A percentile compares a stretch with the other conserved stretches of the same genome.
Conservation (phyloP, 352 stramenopile species). For the Phytopythium ostracodes region DNA sequence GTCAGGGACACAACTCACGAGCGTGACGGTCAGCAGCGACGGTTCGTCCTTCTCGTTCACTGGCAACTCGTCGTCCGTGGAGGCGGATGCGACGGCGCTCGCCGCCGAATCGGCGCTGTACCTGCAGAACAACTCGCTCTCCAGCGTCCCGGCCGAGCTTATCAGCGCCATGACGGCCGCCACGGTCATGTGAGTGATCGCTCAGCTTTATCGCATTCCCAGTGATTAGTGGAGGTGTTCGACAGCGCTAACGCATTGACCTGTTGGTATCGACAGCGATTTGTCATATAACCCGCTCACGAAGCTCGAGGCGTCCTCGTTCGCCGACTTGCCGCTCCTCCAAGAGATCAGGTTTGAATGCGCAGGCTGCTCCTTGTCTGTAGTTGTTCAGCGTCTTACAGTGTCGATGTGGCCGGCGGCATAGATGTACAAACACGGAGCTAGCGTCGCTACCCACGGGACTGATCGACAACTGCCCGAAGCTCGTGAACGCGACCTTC, state of each 20-base stretch:
- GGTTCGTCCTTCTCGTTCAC: constrained; percentile 28
- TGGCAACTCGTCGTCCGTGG: constrained; percentile 10
- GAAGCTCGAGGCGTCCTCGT: constrained; percentile 38
- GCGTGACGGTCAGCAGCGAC: constrained; percentile 19
- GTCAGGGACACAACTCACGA: constrained; percentile 26
- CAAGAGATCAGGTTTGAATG: constrained; percentile 32
- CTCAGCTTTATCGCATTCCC: too few relatives aligned
- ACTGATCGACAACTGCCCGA: constrained; percentile 33
- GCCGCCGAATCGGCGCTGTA: constrained; percentile 25
- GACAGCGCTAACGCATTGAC: not conserved
- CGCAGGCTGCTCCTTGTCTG: not conserved
- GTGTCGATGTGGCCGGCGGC: not conserved
- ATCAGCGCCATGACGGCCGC: constrained; percentile 38
- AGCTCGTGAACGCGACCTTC: constrained; percentile 34
- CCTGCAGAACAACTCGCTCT: constrained; percentile 51
- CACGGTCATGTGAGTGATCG: constrained; percentile 38
- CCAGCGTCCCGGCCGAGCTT: constrained; percentile 30
- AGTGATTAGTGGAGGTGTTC: not conserved
- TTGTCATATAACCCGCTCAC: constrained; percentile 59
- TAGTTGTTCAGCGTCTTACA: too few relatives aligned
- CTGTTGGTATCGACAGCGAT: constrained; percentile 23
- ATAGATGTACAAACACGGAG: constrained; percentile 37
- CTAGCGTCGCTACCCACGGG: constrained; percentile 25
- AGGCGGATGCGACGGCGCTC: constrained; percentile 19
- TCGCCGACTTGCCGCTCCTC: constrained; percentile 36